Percentiles rank a stretch among this genome's conserved stretches.
These are phyloP conservation scores for Trypanosoma platydactyli DNA, from an alignment of 208 protist genomes.

Conservation along the genomic window DNA sequence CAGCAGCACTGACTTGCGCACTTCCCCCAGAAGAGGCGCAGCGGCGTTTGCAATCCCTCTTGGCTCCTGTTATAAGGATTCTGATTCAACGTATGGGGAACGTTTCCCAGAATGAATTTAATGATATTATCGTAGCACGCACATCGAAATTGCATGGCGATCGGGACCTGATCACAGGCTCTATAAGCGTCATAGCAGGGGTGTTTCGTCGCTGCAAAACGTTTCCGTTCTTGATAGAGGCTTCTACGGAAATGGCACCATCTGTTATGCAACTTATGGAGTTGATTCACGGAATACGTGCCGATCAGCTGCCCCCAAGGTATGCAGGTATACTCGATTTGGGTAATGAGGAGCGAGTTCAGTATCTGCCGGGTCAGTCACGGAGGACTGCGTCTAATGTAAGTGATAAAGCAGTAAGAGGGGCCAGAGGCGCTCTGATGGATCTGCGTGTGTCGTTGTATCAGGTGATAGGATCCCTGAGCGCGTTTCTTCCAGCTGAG, in stretches of 20 bases:
- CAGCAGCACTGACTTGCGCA: slow-evolving; percentile 48
- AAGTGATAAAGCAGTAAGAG: slow-evolving; percentile 21
- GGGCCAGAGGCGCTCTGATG: slow-evolving; percentile 39
- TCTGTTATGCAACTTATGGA: slow-evolving; percentile 44
- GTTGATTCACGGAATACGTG: slow-evolving; percentile 49
- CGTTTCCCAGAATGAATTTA: slow-evolving; percentile 53
- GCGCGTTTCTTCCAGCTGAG: slow-evolving; percentile 47
- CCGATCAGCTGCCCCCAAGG: slow-evolving; percentile 38
- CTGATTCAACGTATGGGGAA: slow-evolving; percentile 28
- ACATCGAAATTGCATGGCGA: slow-evolving; percentile 25
- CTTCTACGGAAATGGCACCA: slow-evolving; percentile 34
- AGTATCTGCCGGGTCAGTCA: slow-evolving; percentile 49
- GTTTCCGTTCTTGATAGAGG: slow-evolving; percentile 53
- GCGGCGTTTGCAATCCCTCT: slow-evolving; percentile 45
- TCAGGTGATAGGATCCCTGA: slow-evolving; percentile 60
- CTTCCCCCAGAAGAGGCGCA: slow-evolving; percentile 46
- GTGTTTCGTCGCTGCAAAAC: slow-evolving; percentile 60
- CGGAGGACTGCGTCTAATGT: slow-evolving; percentile 31
- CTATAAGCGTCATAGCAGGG: slow-evolving; percentile 51
- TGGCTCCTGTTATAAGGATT: slow-evolving; percentile 60
- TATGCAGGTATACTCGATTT: slow-evolving; percentile 50
- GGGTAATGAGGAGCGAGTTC: slow-evolving; percentile 30
- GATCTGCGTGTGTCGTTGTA: slow-evolving; percentile 65
- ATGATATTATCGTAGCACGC: slow-evolving; percentile 41
- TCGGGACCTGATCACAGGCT: slow-evolving; percentile 41